Conservation (phyloP, 768 basidiomycete species). For the Leccinellum rugosiceps region DNA sequence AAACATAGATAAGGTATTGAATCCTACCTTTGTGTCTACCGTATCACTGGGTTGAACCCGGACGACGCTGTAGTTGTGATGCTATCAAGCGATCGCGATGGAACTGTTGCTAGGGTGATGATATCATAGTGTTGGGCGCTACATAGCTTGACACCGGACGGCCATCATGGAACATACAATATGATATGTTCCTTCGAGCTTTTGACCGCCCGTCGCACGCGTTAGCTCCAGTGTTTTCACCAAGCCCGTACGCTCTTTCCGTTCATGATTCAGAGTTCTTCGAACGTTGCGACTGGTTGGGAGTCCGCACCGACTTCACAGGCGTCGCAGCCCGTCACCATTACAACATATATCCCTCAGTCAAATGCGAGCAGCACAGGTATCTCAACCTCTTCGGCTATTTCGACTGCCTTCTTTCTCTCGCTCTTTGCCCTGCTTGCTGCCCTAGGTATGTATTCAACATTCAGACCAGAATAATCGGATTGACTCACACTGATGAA, state of each 20-base stretch:
- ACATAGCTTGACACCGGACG: constrained; percentile 4
- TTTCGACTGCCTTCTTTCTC: constrained; percentile 9
- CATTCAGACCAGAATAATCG: neutral
- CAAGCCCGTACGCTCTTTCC: neutral
- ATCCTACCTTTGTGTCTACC: too few species aligned
- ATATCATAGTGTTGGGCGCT: neutral
- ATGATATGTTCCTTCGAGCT: too few species aligned
- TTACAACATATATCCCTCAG: neutral
- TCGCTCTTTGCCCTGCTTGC: constrained; percentile 15
- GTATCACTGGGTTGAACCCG: too few species aligned
- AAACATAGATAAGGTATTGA: too few species aligned
- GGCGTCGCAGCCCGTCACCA: neutral
- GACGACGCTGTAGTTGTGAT: neutral
- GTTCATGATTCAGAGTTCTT: constrained; percentile 10
- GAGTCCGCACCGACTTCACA: constrained; percentile 6
- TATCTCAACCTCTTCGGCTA: constrained; percentile 2
- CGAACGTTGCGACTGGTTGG: constrained; percentile 3
- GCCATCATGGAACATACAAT: neutral
- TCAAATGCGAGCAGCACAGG: neutral
- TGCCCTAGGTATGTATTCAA: constrained; percentile 25
- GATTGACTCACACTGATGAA: constrained; percentile 3
- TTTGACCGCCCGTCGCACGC: too few species aligned
- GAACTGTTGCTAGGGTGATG: constrained; percentile 15
- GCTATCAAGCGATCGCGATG: neutral
- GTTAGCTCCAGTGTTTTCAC: neutral